Evolutionary conservation across 116 monocot species (phyloP).

Genomic region (Cymodocea nodosa): DNA sequence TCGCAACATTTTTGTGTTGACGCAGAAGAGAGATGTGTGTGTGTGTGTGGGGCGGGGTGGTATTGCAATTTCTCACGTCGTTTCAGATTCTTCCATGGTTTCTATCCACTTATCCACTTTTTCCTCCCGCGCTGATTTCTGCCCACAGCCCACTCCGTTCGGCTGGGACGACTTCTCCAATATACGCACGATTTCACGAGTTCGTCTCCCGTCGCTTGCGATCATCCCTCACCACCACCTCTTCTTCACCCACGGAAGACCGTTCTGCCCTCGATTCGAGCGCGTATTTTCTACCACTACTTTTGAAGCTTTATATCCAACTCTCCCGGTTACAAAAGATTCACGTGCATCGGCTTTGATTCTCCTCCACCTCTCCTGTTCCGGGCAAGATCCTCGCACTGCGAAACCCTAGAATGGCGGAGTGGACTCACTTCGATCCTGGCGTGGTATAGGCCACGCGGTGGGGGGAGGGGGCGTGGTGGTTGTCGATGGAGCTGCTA

Average conservation of each 20-base stretch:
- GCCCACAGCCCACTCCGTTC: background rate
- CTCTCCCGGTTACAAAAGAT: background rate
- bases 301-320: too few relatives aligned
- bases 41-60: too few relatives aligned
- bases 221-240: background rate
- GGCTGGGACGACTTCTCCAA: background rate
- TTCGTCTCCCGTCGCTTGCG: background rate
- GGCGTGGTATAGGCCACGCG: background rate
- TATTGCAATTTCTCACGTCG: too few relatives aligned
- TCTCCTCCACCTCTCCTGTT: background rate
- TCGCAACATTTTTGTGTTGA: too few relatives aligned
- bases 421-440: conserved; percentile 1
- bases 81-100: too few relatives aligned
- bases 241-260: background rate
- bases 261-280: too few relatives aligned
- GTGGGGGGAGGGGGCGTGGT: background rate
- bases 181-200: background rate
- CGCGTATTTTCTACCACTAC: too few relatives aligned
- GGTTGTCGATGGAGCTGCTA: conserved; percentile 19
- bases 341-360: background rate
- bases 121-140: background rate
- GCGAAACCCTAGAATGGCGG: conserved; percentile 6
- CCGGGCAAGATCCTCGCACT: background rate
- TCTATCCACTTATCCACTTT: background rate
- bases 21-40: too few relatives aligned